Conservation (phyloP, 2,329 filamentous ascomycete species). For the Phyllosticta citrichinensis region DNA sequence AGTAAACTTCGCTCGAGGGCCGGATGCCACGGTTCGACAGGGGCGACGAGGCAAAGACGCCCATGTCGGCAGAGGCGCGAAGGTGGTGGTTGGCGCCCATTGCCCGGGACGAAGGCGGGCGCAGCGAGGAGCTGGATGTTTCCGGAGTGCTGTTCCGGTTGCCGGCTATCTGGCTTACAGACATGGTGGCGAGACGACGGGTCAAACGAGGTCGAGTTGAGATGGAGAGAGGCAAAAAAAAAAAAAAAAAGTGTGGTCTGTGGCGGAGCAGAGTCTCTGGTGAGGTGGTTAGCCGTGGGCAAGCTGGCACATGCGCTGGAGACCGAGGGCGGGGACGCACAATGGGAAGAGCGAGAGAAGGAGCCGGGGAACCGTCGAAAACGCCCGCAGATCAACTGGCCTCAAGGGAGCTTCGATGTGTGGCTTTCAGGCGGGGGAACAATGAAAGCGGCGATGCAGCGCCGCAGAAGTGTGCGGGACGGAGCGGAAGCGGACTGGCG, state of each 20-base stretch:
- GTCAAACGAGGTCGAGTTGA: not conserved
- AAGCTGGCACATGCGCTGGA: not conserved
- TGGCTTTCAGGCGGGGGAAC: slow-evolving; percentile 8
- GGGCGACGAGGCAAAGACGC: slow-evolving; percentile 58
- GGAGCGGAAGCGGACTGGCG: slow-evolving; percentile 5
- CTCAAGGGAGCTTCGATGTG: slow-evolving; percentile 11
- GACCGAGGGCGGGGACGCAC: not conserved
- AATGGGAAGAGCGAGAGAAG: slow-evolving; percentile 4
- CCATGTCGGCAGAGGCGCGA: slow-evolving; percentile 93
- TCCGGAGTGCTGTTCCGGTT: slow-evolving; percentile 98
- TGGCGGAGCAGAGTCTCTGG: not conserved
- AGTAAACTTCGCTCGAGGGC: slow-evolving; percentile 86
- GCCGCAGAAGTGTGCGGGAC: slow-evolving; percentile 1
- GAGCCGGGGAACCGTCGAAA: slow-evolving; percentile 1
- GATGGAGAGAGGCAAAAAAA: not conserved
- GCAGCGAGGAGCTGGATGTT: slow-evolving; percentile 70
- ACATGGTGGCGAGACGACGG: slow-evolving; percentile 27
- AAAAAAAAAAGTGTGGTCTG: not conserved
- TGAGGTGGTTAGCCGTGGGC: not conserved
- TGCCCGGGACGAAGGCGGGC: slow-evolving; percentile 69
- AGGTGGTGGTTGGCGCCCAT: slow-evolving; percentile 75
- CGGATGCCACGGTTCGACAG: slow-evolving; percentile 71
- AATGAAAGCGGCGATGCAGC: not conserved
- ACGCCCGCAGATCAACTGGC: slow-evolving; percentile 11
- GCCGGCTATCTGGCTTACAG: slow-evolving; percentile 38